These are phyloP conservation scores for Podaxis sp. DNA, from an alignment of 768 basidiomycete genomes.

Conservation along the genomic window DNA sequence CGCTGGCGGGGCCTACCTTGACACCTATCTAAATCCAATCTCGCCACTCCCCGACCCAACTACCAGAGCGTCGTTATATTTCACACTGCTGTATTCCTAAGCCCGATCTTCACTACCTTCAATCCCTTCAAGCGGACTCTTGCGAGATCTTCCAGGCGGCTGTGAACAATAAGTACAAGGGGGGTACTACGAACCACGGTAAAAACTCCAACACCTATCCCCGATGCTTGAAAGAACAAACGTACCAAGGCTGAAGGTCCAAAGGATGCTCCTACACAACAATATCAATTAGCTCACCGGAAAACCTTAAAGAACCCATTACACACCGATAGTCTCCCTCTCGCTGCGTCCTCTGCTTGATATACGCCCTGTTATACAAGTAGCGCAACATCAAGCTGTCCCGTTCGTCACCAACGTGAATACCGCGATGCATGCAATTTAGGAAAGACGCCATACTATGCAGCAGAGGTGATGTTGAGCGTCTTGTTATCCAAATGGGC, in stretches of 20 bases:
- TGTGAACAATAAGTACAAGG: neutral
- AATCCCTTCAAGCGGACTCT: neutral
- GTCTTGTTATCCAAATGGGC: slow-evolving; percentile 23
- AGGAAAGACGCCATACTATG: slow-evolving; percentile 23
- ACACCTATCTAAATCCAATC: neutral
- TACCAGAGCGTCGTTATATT: neutral
- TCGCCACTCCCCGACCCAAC: neutral
- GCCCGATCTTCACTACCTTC: neutral
- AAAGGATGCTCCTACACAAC: neutral
- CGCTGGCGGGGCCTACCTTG: slow-evolving; percentile 56
- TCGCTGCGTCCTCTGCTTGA: neutral
- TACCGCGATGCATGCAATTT: slow-evolving; percentile 9
- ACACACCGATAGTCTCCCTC: neutral
- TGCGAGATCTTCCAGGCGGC: neutral
- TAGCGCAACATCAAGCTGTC: neutral
- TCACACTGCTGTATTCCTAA: neutral
- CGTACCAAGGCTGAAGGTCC: neutral
- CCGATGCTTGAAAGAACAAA: neutral
- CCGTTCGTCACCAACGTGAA: neutral
- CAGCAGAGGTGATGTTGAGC: slow-evolving; percentile 28
- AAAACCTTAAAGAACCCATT: neutral
- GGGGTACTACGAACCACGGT: neutral
- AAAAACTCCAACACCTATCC: slow-evolving; percentile 10
- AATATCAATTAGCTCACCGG: neutral
- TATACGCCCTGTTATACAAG: neutral